These are phyloP conservation scores for Athelia psychrophila DNA, from an alignment of 1,284 basidiomycete species.

Conservation along the genomic window DNA sequence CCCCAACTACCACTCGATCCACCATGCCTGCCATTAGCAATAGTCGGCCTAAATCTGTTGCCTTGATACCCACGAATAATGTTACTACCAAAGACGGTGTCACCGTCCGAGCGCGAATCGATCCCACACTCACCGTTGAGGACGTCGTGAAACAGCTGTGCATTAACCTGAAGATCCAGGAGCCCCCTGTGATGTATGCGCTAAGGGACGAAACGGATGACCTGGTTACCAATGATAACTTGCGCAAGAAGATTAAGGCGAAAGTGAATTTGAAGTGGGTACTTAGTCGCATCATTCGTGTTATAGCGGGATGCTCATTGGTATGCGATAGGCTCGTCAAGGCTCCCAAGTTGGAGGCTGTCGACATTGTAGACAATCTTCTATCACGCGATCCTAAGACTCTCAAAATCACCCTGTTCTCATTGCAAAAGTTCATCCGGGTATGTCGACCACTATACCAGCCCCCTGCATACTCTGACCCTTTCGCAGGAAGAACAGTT, in stretches of 20 bases:
- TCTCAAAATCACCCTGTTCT: conserved; percentile 71
- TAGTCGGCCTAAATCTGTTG: conserved; percentile 31
- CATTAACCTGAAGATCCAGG: conserved; percentile 79
- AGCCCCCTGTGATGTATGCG: conserved; percentile 79
- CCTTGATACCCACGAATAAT: conserved; percentile 74
- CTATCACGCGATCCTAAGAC: conserved; percentile 57
- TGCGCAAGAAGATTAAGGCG: conserved; percentile 77
- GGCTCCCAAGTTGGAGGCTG: conserved; percentile 79
- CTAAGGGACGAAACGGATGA: conserved; percentile 86
- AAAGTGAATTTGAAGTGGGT: conserved; percentile 81
- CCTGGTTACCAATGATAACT: conserved; percentile 88
- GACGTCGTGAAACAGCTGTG: conserved; percentile 80
- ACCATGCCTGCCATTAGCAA: conserved; percentile 38
- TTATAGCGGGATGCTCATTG: background rate
- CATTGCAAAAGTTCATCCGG: conserved; percentile 81
- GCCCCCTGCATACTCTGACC: background rate
- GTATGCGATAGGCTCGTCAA: conserved; percentile 62
- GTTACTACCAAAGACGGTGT: conserved; percentile 71
- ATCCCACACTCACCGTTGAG: conserved; percentile 74
- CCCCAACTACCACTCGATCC: conserved; percentile 7
- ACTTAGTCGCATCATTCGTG: background rate
- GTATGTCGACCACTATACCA: conserved; percentile 34
- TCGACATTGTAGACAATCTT: conserved; percentile 77
- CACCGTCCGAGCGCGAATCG: conserved; percentile 77
- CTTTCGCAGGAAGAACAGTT: conserved; percentile 80